Percentiles rank a stretch among this genome's conserved stretches.
phyloP scores from a whole-genome alignment of 805 yeast genomes.

The Grigorovia yakushimaensis region DNA sequence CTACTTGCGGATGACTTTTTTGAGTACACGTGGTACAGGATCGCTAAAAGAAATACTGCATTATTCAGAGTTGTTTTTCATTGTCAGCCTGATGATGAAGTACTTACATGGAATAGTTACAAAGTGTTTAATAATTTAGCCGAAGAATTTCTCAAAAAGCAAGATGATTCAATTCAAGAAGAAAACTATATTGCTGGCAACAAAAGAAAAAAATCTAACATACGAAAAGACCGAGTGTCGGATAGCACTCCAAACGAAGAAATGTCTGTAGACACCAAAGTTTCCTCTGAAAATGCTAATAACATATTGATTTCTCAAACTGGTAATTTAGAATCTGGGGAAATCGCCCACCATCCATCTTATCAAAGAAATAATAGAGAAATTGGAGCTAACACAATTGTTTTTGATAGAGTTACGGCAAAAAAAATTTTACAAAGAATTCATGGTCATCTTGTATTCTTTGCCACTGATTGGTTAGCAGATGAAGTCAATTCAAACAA shows the following conservation, averaged over 20 bases:
- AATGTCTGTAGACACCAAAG: neutral
- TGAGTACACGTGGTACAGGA: constrained; percentile 76
- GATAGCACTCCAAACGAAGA: neutral
- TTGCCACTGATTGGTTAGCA: constrained; percentile 85
- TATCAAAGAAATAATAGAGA: constrained; percentile 8
- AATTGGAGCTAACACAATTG: constrained; percentile 33
- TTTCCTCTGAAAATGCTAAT: neutral
- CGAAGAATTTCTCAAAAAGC: constrained; percentile 40
- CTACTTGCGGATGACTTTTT: constrained; percentile 76
- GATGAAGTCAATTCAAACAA: constrained; percentile 83
- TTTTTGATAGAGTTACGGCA: constrained; percentile 68
- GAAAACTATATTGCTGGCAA: neutral
- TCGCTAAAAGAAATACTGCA: constrained; percentile 74
- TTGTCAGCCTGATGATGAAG: constrained; percentile 89
- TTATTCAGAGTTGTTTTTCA: constrained; percentile 80
- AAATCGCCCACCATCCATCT: neutral
- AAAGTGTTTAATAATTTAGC: constrained; percentile 55
- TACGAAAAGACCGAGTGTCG: neutral
- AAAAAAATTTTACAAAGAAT: constrained; percentile 60
- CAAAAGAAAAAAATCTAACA: neutral
- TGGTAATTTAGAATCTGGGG: neutral
- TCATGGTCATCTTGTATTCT: constrained; percentile 82
- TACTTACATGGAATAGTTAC: constrained; percentile 84
- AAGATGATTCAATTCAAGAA: constrained; percentile 7
- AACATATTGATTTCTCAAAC: neutral